These are phyloP conservation scores for Puccinia novopanici DNA, from an alignment of 1,284 basidiomycete genomes.

Conservation along the genomic window DNA sequence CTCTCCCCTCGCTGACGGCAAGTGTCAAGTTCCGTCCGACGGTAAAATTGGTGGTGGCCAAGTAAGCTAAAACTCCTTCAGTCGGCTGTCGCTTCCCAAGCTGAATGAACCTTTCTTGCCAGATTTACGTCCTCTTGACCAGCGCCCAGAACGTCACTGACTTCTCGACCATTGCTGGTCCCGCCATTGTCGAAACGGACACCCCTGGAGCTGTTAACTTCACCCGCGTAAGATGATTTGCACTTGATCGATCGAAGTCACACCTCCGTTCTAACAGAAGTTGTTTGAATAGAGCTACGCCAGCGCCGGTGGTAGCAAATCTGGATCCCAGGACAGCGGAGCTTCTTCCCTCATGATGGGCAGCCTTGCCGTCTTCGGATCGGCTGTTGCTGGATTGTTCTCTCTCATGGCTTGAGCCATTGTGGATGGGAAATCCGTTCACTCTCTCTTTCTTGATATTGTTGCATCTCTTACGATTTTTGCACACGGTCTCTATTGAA, in stretches of 20 bases:
- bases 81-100: neutral
- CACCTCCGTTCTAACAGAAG: neutral
- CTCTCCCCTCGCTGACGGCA: constrained; percentile 14
- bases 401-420: neutral
- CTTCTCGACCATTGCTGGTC: constrained; percentile 32
- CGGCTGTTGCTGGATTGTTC: neutral
- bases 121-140: constrained; percentile 42
- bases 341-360: neutral
- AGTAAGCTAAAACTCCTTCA: neutral
- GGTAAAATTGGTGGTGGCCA: constrained; percentile 40
- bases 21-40: constrained; percentile 26
- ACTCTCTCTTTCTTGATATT: neutral
- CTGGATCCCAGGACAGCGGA: neutral
- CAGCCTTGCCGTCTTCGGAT: neutral
- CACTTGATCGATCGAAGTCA: no score
- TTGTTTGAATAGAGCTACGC: neutral
- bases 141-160: constrained; percentile 38
- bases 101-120: neutral
- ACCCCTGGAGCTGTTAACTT: constrained; percentile 8
- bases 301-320: neutral
- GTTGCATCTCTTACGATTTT: neutral
- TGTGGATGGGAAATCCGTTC: neutral
- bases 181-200: constrained; percentile 39
- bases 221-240: neutral
- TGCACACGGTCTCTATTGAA: neutral